Percentiles rank a stretch among this genome's conserved stretches.
phyloP scores from a whole-genome alignment of 306 rosid species.

The Sicyos edulis region DNA sequence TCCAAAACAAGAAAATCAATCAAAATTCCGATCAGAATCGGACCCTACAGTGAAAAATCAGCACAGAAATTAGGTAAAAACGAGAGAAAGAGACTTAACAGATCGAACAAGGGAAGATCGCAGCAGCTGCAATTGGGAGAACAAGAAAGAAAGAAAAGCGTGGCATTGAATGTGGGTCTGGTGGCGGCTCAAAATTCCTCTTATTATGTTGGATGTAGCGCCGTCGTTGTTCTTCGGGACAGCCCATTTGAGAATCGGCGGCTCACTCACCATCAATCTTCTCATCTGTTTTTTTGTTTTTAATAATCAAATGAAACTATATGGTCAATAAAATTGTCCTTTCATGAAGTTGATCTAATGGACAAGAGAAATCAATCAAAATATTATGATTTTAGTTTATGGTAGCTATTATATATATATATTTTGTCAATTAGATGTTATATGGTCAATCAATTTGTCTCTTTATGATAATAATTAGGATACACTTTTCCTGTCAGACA shows the following conservation, averaged over 20 bases:
- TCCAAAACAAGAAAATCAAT: conserved; percentile 1
- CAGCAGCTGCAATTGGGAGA: conserved; percentile 1
- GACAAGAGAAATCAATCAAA: too few relatives aligned
- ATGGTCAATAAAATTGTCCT: too few relatives aligned
- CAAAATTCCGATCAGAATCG: background rate
- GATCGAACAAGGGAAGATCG: conserved; percentile 4
- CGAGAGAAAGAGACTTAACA: conserved; percentile 1
- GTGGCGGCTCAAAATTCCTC: conserved; percentile 6
- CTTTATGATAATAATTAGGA: too few relatives aligned
- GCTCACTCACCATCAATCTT: conserved; percentile 12
- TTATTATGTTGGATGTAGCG: conserved; percentile 5
- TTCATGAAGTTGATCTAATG: background rate
- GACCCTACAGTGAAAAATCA: conserved; percentile 4
- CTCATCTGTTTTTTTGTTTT: background rate
- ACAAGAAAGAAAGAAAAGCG: background rate
- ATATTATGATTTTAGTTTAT: too few relatives aligned
- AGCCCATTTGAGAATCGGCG: conserved; percentile 17
- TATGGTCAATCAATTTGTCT: too few relatives aligned
- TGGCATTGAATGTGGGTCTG: background rate
- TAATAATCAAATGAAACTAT: background rate
- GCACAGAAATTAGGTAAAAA: background rate
- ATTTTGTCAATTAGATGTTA: too few relatives aligned
- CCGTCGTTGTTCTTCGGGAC: conserved; percentile 16
- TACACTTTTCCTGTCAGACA: too few relatives aligned
- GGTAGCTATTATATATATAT: too few relatives aligned